These are phyloP conservation scores for Tetrahymena malaccensis DNA, from an alignment of 73 alveolate species.

Conservation along the genomic window DNA sequence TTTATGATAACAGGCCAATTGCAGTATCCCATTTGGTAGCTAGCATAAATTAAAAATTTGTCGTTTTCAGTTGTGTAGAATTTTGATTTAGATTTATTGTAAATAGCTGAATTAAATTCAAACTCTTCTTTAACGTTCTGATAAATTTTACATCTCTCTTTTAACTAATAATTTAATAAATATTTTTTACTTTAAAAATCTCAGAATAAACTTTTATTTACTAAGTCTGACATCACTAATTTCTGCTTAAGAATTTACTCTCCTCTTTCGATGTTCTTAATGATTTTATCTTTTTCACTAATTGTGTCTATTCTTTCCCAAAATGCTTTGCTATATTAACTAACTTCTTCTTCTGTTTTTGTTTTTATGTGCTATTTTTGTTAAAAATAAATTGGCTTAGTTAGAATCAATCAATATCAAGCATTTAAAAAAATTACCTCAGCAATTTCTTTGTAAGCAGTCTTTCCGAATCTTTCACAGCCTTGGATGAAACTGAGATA, in stretches of 20 bases:
- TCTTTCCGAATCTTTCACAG: constrained; percentile 56
- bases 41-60: constrained; percentile 67
- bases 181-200: constrained; percentile 30
- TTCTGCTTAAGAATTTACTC: constrained; percentile 58
- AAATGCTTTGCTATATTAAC: constrained; percentile 74
- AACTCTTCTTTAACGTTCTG: constrained; percentile 30
- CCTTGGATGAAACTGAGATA: constrained; percentile 66
- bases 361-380: constrained; percentile 44
- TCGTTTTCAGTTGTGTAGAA: constrained; percentile 70
- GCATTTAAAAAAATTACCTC: background rate
- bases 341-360: constrained; percentile 77
- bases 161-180: constrained; percentile 43
- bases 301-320: constrained; percentile 85
- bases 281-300: constrained; percentile 81
- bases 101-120: constrained; percentile 20
- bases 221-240: background rate
- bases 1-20: constrained; percentile 88
- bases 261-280: constrained; percentile 85
- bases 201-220: constrained; percentile 13
- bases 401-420: too few species aligned
- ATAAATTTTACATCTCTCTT: constrained; percentile 58
- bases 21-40: constrained; percentile 90
- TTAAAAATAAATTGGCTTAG: background rate
- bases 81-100: constrained; percentile 62
- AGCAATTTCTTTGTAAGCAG: constrained; percentile 53